These are phyloP conservation scores for Rutstroemia sp. DNA, from an alignment of 2,329 filamentous ascomycete genomes.

Conservation along the genomic window DNA sequence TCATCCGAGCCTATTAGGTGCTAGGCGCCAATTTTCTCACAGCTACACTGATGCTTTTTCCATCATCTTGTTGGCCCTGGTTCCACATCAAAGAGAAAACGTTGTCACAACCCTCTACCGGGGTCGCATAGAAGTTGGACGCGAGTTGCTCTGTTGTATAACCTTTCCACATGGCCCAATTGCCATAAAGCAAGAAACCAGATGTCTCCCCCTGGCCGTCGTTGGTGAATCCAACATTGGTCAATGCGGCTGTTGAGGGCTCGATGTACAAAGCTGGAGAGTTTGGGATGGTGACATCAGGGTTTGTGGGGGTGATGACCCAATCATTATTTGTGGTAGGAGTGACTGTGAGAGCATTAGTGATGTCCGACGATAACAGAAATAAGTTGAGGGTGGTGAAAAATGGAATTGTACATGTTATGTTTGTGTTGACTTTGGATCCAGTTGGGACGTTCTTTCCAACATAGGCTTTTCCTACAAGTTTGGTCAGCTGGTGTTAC, in stretches of 20 bases:
- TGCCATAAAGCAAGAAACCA: background rate
- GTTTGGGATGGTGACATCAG: background rate
- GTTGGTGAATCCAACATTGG: background rate
- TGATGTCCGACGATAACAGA: background rate
- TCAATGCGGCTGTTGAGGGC: background rate
- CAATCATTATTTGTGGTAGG: background rate
- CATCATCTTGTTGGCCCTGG: background rate
- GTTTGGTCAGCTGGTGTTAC: background rate
- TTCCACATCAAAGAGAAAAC: slow-evolving; percentile 5
- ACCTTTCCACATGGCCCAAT: slow-evolving; percentile 2
- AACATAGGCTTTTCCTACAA: background rate
- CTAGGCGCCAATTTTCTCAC: background rate
- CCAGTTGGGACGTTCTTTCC: background rate
- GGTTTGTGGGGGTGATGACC: background rate
- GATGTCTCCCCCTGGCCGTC: background rate
- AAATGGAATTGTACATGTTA: background rate
- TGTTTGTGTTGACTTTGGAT: slow-evolving; percentile 1
- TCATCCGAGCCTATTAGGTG: background rate
- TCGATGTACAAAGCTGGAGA: background rate
- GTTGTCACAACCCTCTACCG: background rate
- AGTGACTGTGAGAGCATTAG: background rate
- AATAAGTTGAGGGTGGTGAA: background rate
- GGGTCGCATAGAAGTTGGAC: slow-evolving; percentile 2
- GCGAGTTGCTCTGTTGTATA: background rate
- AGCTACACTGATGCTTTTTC: background rate